phyloP scores from a whole-genome alignment of 352 stramenopile genomes.

The Pythium chondricola region DNA sequence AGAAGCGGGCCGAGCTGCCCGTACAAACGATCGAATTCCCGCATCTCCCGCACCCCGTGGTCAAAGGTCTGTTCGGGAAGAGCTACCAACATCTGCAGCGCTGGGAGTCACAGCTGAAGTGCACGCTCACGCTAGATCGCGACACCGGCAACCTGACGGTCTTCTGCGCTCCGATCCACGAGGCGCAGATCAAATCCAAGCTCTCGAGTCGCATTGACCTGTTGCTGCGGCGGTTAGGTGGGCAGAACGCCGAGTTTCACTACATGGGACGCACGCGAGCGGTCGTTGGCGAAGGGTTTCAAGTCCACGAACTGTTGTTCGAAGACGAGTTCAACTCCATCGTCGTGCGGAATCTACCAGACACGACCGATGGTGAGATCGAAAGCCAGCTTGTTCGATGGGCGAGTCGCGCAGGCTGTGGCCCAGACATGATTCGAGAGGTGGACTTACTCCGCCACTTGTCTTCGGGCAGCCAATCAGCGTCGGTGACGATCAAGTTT shows the following conservation, averaged over 20 bases:
- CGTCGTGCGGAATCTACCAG: slow-evolving; percentile 6
- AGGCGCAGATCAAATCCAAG: slow-evolving; percentile 3
- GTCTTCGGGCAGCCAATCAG: neutral
- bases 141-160: slow-evolving; percentile 5
- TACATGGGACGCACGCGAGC: slow-evolving; percentile 19
- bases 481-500: slow-evolving; percentile 13
- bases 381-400: slow-evolving; percentile 6
- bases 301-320: slow-evolving; percentile 14
- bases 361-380: slow-evolving; percentile 1
- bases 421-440: neutral
- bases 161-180: slow-evolving; percentile 14
- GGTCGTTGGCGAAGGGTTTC: slow-evolving; percentile 14
- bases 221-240: neutral
- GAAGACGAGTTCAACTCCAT: slow-evolving; percentile 15
- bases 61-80: slow-evolving; percentile 19
- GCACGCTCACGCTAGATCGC: slow-evolving; percentile 15
- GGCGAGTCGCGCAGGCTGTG: neutral
- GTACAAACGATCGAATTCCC: slow-evolving; percentile 4
- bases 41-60: slow-evolving; percentile 6
- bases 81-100: slow-evolving; percentile 8
- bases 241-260: slow-evolving; percentile 11
- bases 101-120: slow-evolving; percentile 17
- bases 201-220: neutral
- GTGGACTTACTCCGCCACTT: slow-evolving; percentile 5
- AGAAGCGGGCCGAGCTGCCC: slow-evolving; percentile 6